phyloP scores from a whole-genome alignment of 2,329 filamentous ascomycete species.

The Beauveria sp. region DNA sequence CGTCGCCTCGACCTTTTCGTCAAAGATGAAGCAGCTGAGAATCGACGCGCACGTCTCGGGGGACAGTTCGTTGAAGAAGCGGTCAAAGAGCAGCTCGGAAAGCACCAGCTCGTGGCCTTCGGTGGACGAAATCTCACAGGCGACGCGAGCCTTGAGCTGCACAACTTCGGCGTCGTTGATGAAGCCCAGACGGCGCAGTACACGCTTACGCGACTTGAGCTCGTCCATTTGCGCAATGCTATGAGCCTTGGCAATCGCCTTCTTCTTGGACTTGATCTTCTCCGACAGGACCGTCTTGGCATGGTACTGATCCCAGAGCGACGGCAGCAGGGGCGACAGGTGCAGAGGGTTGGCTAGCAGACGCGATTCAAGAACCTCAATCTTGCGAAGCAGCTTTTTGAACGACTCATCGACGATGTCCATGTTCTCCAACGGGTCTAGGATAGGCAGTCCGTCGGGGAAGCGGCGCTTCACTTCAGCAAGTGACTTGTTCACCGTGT shows the following conservation, averaged over 20 bases:
- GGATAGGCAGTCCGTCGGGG: constrained; percentile 78
- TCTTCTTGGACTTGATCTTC: constrained; percentile 83
- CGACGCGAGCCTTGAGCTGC: constrained; percentile 92
- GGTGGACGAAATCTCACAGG: constrained; percentile 91
- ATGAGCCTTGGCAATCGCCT: constrained; percentile 75
- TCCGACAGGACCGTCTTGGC: constrained; percentile 68
- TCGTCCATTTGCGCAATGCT: constrained; percentile 92
- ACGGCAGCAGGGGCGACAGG: constrained; percentile 74
- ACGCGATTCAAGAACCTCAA: constrained; percentile 89
- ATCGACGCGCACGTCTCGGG: constrained; percentile 82
- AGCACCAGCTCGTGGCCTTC: constrained; percentile 88
- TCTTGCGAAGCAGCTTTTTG: constrained; percentile 89
- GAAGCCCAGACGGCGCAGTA: constrained; percentile 87
- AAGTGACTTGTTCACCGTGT: constrained; percentile 61
- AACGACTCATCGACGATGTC: constrained; percentile 85
- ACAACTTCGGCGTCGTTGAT: constrained; percentile 95
- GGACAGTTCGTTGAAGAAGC: constrained; percentile 93
- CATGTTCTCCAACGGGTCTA: constrained; percentile 97
- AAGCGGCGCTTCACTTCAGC: constrained; percentile 80
- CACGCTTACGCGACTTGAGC: constrained; percentile 90
- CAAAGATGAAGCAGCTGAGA: constrained; percentile 92
- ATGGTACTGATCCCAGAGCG: constrained; percentile 81
- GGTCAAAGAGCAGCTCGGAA: constrained; percentile 88
- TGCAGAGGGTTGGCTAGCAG: constrained; percentile 86
- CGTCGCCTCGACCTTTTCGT: constrained; percentile 81